Evolutionary conservation across 768 basidiomycete genomes (phyloP).

Genomic region (Leccinum arenicola): DNA sequence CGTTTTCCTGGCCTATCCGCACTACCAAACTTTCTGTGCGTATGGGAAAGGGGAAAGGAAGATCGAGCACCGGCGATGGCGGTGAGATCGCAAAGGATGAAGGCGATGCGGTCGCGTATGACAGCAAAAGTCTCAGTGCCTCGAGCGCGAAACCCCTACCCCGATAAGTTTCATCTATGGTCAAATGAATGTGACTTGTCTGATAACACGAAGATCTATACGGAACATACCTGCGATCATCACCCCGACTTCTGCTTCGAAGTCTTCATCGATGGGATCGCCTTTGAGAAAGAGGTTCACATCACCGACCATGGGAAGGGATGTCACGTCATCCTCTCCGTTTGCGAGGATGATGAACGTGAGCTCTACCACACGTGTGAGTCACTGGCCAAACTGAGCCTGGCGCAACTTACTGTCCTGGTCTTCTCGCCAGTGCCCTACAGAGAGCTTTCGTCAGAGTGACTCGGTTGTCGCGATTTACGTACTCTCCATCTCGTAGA

Average conservation of each 20-base stretch:
- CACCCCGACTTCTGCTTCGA: constrained; percentile 83
- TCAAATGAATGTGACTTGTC: neutral
- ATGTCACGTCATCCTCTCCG: constrained; percentile 26
- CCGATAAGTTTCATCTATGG: constrained; percentile 60
- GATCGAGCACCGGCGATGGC: constrained; percentile 19
- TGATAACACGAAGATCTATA: neutral
- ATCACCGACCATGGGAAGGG: constrained; percentile 80
- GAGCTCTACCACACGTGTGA: constrained; percentile 49
- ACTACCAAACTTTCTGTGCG: constrained; percentile 53
- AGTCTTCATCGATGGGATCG: constrained; percentile 37
- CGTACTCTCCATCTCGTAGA: constrained; percentile 87
- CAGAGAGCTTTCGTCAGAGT: neutral
- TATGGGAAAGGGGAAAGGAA: constrained; percentile 43
- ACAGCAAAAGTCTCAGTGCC: constrained; percentile 63
- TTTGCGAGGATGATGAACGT: constrained; percentile 84
- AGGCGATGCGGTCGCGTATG: constrained; percentile 58
- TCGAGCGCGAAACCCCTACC: constrained; percentile 64
- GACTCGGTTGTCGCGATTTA: neutral
- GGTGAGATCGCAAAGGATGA: constrained; percentile 11
- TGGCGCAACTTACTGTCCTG: constrained; percentile 58
- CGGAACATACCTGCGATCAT: constrained; percentile 79
- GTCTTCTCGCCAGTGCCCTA: constrained; percentile 85
- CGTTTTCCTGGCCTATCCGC: constrained; percentile 69
- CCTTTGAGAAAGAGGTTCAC: constrained; percentile 87
- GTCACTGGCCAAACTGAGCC: neutral